Evolutionary conservation across 1,284 basidiomycete genomes (phyloP).

Genomic region (Golubevia pallescens): DNA sequence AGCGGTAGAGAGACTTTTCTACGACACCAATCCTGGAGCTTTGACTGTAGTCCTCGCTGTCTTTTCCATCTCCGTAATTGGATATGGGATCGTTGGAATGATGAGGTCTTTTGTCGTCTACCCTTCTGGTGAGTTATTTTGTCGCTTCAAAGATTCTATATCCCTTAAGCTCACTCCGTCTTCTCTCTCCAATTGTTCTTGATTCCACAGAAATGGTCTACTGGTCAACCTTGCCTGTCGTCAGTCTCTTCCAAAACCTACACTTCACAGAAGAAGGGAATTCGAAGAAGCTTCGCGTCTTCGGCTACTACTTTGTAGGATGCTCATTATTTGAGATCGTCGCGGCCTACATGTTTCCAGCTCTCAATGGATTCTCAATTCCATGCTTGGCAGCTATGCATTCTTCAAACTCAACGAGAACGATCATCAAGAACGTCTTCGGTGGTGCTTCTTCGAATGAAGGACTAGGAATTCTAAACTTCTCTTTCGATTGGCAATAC

Average conservation of each 20-base stretch:
- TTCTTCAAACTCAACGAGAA: too few relatives aligned
- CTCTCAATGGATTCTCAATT: conserved; percentile 25
- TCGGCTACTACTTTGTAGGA: conserved; percentile 16
- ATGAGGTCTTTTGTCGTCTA: conserved; percentile 25
- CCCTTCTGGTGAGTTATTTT: conserved; percentile 9
- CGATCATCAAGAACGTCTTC: too few relatives aligned
- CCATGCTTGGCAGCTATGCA: conserved; percentile 23
- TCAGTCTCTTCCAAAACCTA: conserved; percentile 28
- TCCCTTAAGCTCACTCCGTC: too few relatives aligned
- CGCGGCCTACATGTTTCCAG: conserved; percentile 31
- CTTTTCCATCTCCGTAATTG: conserved; percentile 25
- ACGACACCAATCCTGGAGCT: too few relatives aligned
- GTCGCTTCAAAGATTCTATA: too few relatives aligned
- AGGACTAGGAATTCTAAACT: conserved; percentile 22
- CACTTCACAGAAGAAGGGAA: conserved; percentile 18
- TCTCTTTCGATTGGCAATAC: conserved; percentile 43
- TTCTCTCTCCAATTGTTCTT: too few relatives aligned
- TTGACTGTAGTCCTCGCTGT: conserved; percentile 21
- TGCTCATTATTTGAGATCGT: conserved; percentile 19
- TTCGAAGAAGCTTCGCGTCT: conserved; percentile 11
- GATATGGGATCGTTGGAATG: conserved; percentile 27
- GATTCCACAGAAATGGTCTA: conserved; percentile 24
- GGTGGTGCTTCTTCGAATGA: conserved; percentile 9
- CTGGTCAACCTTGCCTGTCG: conserved; percentile 24
- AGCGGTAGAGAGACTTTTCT: too few relatives aligned